Evolutionary conservation across 139 green algal species (phyloP).

Genomic region (Raphidocelis subcapitata): DNA sequence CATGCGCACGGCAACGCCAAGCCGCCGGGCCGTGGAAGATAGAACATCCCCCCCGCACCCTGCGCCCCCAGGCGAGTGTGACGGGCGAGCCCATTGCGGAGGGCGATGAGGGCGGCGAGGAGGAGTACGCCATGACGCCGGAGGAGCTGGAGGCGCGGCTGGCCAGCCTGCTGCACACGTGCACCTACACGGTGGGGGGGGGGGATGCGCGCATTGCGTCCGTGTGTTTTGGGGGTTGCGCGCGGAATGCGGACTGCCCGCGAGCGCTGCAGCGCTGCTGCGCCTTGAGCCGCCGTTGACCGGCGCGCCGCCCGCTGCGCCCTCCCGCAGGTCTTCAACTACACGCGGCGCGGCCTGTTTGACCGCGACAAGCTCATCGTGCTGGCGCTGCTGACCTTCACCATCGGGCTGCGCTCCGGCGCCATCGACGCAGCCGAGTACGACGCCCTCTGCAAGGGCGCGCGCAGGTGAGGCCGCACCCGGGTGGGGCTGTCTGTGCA

Average conservation of each 20-base stretch:
- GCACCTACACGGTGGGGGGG: conserved; percentile 73
- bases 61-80: background rate
- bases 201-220: background rate
- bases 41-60: background rate
- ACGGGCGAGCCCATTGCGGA: background rate
- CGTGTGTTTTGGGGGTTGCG: too few relatives aligned
- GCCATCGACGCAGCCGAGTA: conserved; percentile 73
- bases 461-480: conserved; percentile 31
- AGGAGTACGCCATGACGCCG: conserved; percentile 42
- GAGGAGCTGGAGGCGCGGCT: conserved; percentile 75
- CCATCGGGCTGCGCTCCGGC: conserved; percentile 36
- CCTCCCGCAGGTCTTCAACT: conserved; percentile 73
- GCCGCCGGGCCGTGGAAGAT: too few relatives aligned
- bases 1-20: too few relatives aligned
- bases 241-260: too few relatives aligned
- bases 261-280: too few relatives aligned
- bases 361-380: conserved; percentile 88
- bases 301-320: too few relatives aligned
- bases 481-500: too few relatives aligned
- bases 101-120: conserved; percentile 27
- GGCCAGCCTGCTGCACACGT: conserved; percentile 65
- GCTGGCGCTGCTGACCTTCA: conserved; percentile 80
- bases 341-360: conserved; percentile 83
- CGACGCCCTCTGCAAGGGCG: conserved; percentile 70
- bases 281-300: too few relatives aligned